A percentile compares a stretch with the other conserved stretches of the same genome.
Evolutionary conservation across 2,329 filamentous ascomycete species (phyloP).

Genomic region (Xylaria sp.): DNA sequence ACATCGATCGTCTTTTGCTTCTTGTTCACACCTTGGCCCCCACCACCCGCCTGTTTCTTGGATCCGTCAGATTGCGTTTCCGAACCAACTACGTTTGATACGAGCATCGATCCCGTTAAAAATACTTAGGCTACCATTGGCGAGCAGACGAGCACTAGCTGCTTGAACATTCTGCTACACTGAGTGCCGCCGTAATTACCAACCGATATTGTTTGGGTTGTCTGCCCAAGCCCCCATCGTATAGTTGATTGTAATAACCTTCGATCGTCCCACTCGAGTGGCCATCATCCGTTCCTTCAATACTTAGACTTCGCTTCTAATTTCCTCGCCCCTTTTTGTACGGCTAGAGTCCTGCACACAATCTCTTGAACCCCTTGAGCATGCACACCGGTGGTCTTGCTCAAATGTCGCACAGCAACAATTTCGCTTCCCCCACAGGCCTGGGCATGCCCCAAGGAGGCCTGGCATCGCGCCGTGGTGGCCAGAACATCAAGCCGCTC

Average conservation of each 20-base stretch:
- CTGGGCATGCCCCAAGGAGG: conserved; percentile 79
- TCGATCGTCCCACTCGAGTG: conserved; percentile 37
- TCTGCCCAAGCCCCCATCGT: conserved; percentile 28
- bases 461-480: conserved; percentile 82
- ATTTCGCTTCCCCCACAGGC: conserved; percentile 72
- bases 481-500: conserved; percentile 87
- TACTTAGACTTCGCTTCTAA: conserved; percentile 40
- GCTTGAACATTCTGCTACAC: conserved; percentile 30
- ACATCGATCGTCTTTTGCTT: conserved; percentile 39
- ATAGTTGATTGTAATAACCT: conserved; percentile 44
- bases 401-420: conserved; percentile 96
- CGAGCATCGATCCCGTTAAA: conserved; percentile 35
- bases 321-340: conserved; percentile 31
- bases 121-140: conserved; percentile 26
- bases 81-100: conserved; percentile 43
- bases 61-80: conserved; percentile 37
- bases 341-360: conserved; percentile 29
- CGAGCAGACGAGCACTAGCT: conserved; percentile 33
- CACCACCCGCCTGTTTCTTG: conserved; percentile 36
- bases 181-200: conserved; percentile 36
- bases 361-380: conserved; percentile 47
- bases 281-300: conserved; percentile 42
- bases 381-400: conserved; percentile 98
- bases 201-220: conserved; percentile 26
- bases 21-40: conserved; percentile 41